Base-by-base conservation (phyloP, 192 early-diverging fungal species). In the Entomortierella parvispora region DNA sequence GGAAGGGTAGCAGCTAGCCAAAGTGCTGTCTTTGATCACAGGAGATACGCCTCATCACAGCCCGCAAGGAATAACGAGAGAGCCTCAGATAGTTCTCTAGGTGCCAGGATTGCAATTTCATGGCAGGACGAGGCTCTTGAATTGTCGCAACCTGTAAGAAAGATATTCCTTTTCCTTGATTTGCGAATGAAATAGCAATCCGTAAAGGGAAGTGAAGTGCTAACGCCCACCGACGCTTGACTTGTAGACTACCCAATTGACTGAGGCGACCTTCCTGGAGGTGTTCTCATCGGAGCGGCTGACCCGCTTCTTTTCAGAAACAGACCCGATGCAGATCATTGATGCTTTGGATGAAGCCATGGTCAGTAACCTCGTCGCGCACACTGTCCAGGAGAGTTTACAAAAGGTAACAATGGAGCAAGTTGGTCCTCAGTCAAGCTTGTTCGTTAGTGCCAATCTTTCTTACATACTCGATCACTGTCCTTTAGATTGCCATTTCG, bases 401-500 rank as follows among this genome's bases (percentile, higher is more conserved):
- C 71, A 69, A 23, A 75, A 66, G 71, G 71, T 76, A 67, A n/a
- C 17, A 9, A 1, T 4, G 43, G 31, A 48, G 10, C 17, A 14
- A n/a, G 2, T 32, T 37, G 18, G 5, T n/a, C n/a, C n/a, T n/a
- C n/a, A n/a, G n/a, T n/a, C n/a, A n/a, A n/a, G n/a, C n/a, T n/a
- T n/a, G n/a, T n/a, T n/a, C n/a, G n/a, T n/a, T n/a, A n/a, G n/a
- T n/a, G n/a, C n/a, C n/a, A 3, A 25, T 7, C 20, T 52, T 23
- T 52, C 3, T 79, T 72, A 17, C 25, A 9, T 29, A 14, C 49
- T 26, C 12, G 65, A n/a, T 44, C 4, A 20, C 20, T 12, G 12
- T 12, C 37, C 37, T 22, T 3, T 80, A 90, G 80, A 89, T 90
- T 26, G 45, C 65, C 3, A 90, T 92, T 56, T 83, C 72, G 25